These are phyloP conservation scores for Microcyclospora pomicola DNA, from an alignment of 2,329 filamentous ascomycete species.

Conservation along the genomic window DNA sequence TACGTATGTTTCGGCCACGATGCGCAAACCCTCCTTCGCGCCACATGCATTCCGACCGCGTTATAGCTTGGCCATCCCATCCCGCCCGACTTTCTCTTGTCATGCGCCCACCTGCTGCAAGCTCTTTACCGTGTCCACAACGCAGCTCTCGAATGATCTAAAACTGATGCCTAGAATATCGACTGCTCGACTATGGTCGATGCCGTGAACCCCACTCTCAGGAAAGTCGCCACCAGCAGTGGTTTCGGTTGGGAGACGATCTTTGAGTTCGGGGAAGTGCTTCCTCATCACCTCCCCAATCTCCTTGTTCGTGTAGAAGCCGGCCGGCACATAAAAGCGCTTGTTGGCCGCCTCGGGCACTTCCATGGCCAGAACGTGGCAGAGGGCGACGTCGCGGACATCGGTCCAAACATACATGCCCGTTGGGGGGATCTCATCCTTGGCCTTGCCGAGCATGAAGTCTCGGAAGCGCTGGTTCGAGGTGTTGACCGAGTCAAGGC, in stretches of 20 bases:
- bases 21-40: no score
- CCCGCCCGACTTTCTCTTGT: no score
- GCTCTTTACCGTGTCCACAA: constrained; percentile 50
- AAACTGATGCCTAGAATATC: constrained; percentile 48
- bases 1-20: no score
- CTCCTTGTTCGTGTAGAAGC: constrained; percentile 47
- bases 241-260: constrained; percentile 31
- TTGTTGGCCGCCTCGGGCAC: constrained; percentile 44
- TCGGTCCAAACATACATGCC: constrained; percentile 35
- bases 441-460: constrained; percentile 48
- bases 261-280: constrained; percentile 40
- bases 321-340: constrained; percentile 50
- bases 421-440: constrained; percentile 43
- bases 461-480: constrained; percentile 55
- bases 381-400: constrained; percentile 44
- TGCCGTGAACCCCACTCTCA: constrained; percentile 37
- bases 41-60: no score
- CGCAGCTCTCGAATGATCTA: constrained; percentile 41
- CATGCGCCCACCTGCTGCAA: constrained; percentile 40
- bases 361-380: constrained; percentile 47
- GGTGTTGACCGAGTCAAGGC: constrained; percentile 53
- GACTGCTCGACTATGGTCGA: constrained; percentile 40
- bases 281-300: constrained; percentile 43
- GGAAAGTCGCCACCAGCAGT: constrained; percentile 33
- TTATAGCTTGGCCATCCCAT: no score